Evolutionary conservation across 495 filamentous ascomycete genomes (phyloP).

Genomic region (Trichoderma parareesei): DNA sequence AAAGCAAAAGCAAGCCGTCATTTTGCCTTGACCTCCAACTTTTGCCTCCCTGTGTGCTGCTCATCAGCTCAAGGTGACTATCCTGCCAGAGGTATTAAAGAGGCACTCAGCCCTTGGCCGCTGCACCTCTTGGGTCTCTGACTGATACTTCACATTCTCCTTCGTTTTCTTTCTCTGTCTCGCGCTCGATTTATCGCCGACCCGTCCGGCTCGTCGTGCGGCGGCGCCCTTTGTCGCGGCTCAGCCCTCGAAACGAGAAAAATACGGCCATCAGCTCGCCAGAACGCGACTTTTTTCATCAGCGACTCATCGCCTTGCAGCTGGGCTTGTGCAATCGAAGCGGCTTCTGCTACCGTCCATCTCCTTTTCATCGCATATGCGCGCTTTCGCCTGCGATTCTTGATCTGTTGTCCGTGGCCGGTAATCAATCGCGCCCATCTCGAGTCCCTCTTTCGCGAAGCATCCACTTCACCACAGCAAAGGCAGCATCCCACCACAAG

Average conservation of each 20-base stretch:
- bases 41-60: constrained; percentile 4
- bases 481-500: background rate
- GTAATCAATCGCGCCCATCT: background rate
- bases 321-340: background rate
- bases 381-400: constrained; percentile 7
- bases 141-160: background rate
- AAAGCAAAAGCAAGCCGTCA: background rate
- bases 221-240: constrained; percentile 3
- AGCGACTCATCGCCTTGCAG: background rate
- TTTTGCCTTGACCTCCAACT: background rate
- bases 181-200: background rate
- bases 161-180: background rate
- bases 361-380: background rate
- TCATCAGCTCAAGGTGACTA: background rate
- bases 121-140: background rate
- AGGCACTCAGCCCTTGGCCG: background rate
- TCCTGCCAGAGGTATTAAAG: constrained; percentile 1
- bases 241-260: background rate
- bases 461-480: background rate
- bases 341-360: background rate
- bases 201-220: background rate
- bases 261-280: background rate
- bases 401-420: constrained; percentile 1
- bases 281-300: constrained; percentile 6
- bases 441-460: constrained; percentile 5